Percentiles rank a stretch among this genome's conserved stretches.
These are phyloP conservation scores for Niebla homalea DNA, from an alignment of 495 filamentous ascomycete species.

Conservation along the genomic window DNA sequence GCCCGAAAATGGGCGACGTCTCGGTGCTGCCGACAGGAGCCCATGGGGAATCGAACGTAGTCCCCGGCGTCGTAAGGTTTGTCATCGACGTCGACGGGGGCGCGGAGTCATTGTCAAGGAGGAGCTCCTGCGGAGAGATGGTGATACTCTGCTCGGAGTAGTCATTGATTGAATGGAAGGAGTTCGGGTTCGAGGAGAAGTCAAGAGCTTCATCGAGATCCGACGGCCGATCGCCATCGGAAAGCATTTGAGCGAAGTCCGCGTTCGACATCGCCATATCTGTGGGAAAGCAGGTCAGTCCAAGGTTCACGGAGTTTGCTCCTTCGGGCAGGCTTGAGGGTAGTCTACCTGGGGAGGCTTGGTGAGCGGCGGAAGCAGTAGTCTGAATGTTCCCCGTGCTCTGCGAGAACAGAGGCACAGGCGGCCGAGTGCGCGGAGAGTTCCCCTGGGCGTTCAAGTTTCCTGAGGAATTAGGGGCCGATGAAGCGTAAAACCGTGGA, in stretches of 20 bases:
- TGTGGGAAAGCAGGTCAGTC: conserved; percentile 6
- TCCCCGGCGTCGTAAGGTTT: conserved; percentile 68
- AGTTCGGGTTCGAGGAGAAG: conserved; percentile 3
- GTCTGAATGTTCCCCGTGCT: conserved; percentile 12
- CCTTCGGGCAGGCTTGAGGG: neutral
- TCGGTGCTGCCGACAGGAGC: conserved; percentile 48
- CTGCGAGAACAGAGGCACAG: conserved; percentile 16
- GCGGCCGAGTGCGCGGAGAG: conserved; percentile 11
- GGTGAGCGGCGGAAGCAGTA: neutral
- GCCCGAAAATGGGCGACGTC: conserved; percentile 56
- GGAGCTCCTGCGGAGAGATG: conserved; percentile 75
- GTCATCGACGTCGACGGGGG: conserved; percentile 77
- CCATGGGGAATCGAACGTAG: conserved; percentile 52
- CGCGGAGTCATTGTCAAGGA: conserved; percentile 58
- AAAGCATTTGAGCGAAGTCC: neutral
- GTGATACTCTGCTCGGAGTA: conserved; percentile 26
- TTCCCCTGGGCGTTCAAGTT: conserved; percentile 5
- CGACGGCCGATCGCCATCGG: conserved; percentile 1
- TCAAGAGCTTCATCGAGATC: conserved; percentile 5
- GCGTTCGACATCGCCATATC: conserved; percentile 6
- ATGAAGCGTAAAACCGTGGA: conserved; percentile 11
- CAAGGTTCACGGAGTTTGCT: neutral
- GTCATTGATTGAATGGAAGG: conserved; percentile 16
- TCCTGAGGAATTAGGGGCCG: conserved; percentile 15
- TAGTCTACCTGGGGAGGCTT: conserved; percentile 11